Evolutionary conservation across 805 yeast species (phyloP).

Genomic region (Metschnikowia corniflorae): DNA sequence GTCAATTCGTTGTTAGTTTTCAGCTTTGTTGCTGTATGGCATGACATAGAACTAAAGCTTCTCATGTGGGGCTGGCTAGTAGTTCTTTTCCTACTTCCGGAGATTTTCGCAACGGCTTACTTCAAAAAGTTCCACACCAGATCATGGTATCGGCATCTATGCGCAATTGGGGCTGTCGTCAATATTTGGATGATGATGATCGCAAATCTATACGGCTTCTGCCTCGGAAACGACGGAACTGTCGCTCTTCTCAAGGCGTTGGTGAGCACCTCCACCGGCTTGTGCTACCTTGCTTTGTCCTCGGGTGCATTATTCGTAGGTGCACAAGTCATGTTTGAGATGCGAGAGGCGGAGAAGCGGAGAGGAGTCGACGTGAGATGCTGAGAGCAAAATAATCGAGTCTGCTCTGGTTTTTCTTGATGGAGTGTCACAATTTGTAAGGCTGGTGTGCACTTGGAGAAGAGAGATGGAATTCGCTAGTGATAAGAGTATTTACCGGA

Average conservation of each 20-base stretch:
- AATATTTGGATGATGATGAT: constrained; percentile 98
- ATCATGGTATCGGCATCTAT: constrained; percentile 76
- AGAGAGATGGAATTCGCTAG: too few species aligned
- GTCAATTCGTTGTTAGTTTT: constrained; percentile 81
- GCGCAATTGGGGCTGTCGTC: constrained; percentile 82
- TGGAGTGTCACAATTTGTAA: too few species aligned
- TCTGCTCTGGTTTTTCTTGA: too few species aligned
- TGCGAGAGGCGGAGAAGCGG: constrained; percentile 81
- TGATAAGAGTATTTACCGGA: too few species aligned
- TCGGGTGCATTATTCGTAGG: constrained; percentile 73
- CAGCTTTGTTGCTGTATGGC: constrained; percentile 97
- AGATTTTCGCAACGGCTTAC: constrained; percentile 56
- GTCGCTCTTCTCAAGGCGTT: constrained; percentile 60
- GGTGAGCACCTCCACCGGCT: constrained; percentile 68
- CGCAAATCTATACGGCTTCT: constrained; percentile 92
- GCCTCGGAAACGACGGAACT: constrained; percentile 88
- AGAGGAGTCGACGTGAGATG: constrained; percentile 81
- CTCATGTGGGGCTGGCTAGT: constrained; percentile 95
- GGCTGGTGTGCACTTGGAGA: too few species aligned
- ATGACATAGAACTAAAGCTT: constrained; percentile 84
- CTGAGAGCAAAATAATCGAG: too few species aligned
- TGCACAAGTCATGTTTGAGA: constrained; percentile 90
- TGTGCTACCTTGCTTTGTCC: constrained; percentile 58
- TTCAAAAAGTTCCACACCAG: constrained; percentile 38
- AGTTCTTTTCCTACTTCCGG: constrained; percentile 85